These are phyloP conservation scores for Pleurotus salmoneostramineus DNA, from an alignment of 768 basidiomycete species.

Conservation along the genomic window DNA sequence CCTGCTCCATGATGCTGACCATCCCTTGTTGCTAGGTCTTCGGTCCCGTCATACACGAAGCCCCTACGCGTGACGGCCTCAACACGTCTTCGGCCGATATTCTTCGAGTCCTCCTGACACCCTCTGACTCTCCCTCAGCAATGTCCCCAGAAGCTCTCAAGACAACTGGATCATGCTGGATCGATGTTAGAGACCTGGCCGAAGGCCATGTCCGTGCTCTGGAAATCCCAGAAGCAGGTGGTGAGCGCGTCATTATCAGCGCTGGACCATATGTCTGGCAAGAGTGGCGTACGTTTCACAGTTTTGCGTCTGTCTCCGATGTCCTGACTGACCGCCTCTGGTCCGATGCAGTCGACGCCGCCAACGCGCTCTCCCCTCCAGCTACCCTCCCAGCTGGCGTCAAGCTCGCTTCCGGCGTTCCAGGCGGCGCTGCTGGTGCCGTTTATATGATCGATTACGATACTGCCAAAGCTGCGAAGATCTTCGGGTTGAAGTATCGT, in stretches of 20 bases:
- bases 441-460: slow-evolving; percentile 26
- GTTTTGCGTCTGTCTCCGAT: not conserved
- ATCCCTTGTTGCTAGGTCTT: slow-evolving; percentile 19
- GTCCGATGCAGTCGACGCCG: slow-evolving; percentile 27
- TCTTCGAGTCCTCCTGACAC: slow-evolving; percentile 21
- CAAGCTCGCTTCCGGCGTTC: slow-evolving; percentile 26
- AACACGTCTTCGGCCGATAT: slow-evolving; percentile 32
- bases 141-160: slow-evolving; percentile 13
- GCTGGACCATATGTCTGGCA: slow-evolving; percentile 19
- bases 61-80: slow-evolving; percentile 26
- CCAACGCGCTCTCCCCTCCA: slow-evolving; percentile 27
- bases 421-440: slow-evolving; percentile 23
- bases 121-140: slow-evolving; percentile 12
- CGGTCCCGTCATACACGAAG: slow-evolving; percentile 39
- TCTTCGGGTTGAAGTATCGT: slow-evolving; percentile 39
- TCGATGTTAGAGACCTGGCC: slow-evolving; percentile 46
- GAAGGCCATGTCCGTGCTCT: slow-evolving; percentile 45
- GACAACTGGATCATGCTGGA: slow-evolving; percentile 20
- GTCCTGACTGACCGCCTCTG: not conserved
- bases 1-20: not conserved
- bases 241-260: slow-evolving; percentile 39
- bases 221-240: slow-evolving; percentile 38
- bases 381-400: slow-evolving; percentile 20
- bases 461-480: slow-evolving; percentile 29
- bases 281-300: slow-evolving; percentile 20